Percentiles rank a stretch among this genome's conserved stretches.
These are phyloP conservation scores for Collariella sp. DNA, from an alignment of 495 filamentous ascomycete species.

Conservation along the genomic window DNA sequence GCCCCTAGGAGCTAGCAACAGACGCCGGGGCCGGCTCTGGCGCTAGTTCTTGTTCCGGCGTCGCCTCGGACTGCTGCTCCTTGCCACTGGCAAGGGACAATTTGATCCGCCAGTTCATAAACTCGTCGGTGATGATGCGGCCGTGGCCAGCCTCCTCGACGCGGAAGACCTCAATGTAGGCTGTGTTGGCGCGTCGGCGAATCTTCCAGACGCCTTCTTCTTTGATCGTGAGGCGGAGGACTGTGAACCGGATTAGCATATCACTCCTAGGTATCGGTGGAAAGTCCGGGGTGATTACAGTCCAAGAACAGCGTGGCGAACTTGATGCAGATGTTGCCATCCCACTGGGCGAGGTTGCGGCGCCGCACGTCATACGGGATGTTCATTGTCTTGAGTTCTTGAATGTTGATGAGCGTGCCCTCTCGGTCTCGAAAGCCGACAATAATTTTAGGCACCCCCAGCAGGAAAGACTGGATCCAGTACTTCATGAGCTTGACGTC, in stretches of 20 bases:
- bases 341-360: conserved; percentile 60
- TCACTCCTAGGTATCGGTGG: not conserved
- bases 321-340: conserved; percentile 85
- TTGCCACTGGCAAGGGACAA: conserved; percentile 21
- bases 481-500: conserved; percentile 88
- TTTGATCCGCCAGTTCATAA: conserved; percentile 63
- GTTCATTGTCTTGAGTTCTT: conserved; percentile 67
- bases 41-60: not conserved
- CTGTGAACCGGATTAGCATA: conserved; percentile 27
- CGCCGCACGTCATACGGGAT: conserved; percentile 68
- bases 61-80: not conserved
- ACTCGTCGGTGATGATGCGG: conserved; percentile 65
- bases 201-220: conserved; percentile 79
- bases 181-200: conserved; percentile 46
- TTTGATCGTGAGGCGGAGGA: conserved; percentile 55
- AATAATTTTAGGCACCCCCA: conserved; percentile 85
- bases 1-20: not conserved
- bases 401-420: conserved; percentile 59
- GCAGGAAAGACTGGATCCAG: conserved; percentile 93
- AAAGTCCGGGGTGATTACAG: conserved; percentile 38
- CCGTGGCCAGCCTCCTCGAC: conserved; percentile 66
- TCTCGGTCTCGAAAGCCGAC: conserved; percentile 73
- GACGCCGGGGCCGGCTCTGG: not conserved
- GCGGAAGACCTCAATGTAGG: conserved; percentile 60
- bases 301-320: conserved; percentile 70